Evolutionary conservation across 495 filamentous ascomycete species (phyloP).

Genomic region (Thozetella sp.): DNA sequence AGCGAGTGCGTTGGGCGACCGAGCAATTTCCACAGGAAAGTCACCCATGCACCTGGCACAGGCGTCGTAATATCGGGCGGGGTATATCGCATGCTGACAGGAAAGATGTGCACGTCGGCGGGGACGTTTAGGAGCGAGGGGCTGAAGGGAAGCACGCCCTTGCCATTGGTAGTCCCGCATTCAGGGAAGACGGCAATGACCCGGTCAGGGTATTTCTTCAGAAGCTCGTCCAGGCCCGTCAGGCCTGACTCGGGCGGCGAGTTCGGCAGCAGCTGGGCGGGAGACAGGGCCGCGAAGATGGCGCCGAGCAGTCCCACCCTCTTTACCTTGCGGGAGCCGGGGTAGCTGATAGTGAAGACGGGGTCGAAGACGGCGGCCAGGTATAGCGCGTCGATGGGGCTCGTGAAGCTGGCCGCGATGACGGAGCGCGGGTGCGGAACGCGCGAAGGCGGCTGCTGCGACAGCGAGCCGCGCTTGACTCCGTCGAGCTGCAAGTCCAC

Average conservation of each 20-base stretch:
- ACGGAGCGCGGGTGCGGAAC: constrained; percentile 76
- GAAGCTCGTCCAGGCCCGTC: constrained; percentile 61
- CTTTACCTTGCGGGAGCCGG: constrained; percentile 69
- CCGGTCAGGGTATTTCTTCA: constrained; percentile 68
- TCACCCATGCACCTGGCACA: constrained; percentile 66
- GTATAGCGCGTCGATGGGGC: constrained; percentile 90
- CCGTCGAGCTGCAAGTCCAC: constrained; percentile 95
- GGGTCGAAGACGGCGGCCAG: constrained; percentile 97
- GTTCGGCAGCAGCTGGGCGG: constrained; percentile 49
- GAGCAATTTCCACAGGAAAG: constrained; percentile 85
- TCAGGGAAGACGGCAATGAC: constrained; percentile 88
- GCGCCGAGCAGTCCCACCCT: constrained; percentile 75
- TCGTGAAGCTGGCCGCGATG: constrained; percentile 89
- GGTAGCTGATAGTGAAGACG: constrained; percentile 85
- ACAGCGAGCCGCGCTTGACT: constrained; percentile 78
- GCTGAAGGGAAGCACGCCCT: constrained; percentile 83
- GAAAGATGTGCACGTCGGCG: constrained; percentile 73
- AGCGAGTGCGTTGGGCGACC: constrained; percentile 86
- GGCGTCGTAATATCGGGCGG: constrained; percentile 90
- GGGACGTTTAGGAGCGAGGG: constrained; percentile 70
- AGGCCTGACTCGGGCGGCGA: constrained; percentile 43
- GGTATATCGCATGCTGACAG: constrained; percentile 84
- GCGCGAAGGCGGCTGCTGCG: constrained; percentile 60
- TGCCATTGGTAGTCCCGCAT: constrained; percentile 90
- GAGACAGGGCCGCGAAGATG: constrained; percentile 71